phyloP scores from a whole-genome alignment of 2,329 filamentous ascomycete species.

The Alternaria arborescens region DNA sequence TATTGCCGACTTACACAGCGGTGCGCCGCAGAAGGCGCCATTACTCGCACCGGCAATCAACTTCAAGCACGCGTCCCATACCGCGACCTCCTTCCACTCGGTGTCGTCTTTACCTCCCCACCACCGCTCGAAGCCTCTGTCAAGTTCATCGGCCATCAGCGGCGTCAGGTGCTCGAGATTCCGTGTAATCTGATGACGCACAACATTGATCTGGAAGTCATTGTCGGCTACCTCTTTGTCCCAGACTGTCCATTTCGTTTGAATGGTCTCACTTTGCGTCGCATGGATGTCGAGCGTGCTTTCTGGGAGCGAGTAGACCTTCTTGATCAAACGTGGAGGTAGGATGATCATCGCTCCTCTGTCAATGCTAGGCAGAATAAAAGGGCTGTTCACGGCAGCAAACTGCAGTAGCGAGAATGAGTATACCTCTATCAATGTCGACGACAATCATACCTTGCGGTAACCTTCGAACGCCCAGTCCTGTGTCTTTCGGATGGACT shows the following conservation, averaged over 20 bases:
- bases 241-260: constrained; percentile 28
- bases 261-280: constrained; percentile 25
- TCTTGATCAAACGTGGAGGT: constrained; percentile 24
- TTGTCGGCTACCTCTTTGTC: constrained; percentile 23
- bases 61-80: constrained; percentile 23
- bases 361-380: constrained; percentile 24
- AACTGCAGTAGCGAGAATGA: constrained; percentile 11
- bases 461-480: constrained; percentile 27
- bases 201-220: constrained; percentile 28
- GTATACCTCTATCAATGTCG: background rate
- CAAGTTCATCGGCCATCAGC: constrained; percentile 23
- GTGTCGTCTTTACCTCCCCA: constrained; percentile 18
- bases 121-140: constrained; percentile 20
- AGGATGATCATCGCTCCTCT: constrained; percentile 26
- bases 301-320: constrained; percentile 23
- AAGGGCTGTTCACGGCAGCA: constrained; percentile 16
- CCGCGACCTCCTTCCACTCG: constrained; percentile 25
- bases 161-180: constrained; percentile 25
- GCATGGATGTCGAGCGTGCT: constrained; percentile 21
- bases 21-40: constrained; percentile 27
- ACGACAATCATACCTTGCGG: constrained; percentile 17
- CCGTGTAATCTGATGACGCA: constrained; percentile 25
- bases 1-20: constrained; percentile 18
- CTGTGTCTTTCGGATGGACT: constrained; percentile 21
- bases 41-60: constrained; percentile 24